Conservation (phyloP, 306 rosid genomes). For the Astragalus membranaceus region DNA sequence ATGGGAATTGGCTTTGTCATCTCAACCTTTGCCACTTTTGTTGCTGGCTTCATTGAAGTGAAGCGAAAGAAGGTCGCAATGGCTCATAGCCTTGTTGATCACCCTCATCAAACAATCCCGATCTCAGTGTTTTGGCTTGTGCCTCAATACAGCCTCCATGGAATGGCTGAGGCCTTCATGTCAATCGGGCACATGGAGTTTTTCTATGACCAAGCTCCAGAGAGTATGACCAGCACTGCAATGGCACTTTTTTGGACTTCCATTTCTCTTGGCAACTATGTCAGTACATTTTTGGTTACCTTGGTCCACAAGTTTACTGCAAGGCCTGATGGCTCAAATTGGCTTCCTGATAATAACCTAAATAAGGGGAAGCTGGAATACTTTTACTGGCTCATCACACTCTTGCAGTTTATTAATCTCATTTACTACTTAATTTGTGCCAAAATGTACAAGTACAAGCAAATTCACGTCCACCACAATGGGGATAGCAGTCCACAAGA, state of each 20-base stretch:
- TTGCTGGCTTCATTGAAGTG: slow-evolving; percentile 68
- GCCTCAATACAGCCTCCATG: slow-evolving; percentile 86
- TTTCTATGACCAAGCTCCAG: slow-evolving; percentile 91
- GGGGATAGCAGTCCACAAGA: slow-evolving; percentile 21
- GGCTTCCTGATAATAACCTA: slow-evolving; percentile 74
- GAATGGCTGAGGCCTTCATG: slow-evolving; percentile 95
- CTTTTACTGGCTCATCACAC: slow-evolving; percentile 78
- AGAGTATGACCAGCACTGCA: slow-evolving; percentile 92
- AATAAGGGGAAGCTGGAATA: slow-evolving; percentile 72
- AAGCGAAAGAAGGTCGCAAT: slow-evolving; percentile 59
- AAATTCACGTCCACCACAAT: slow-evolving; percentile 46
- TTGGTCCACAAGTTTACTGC: slow-evolving; percentile 61
- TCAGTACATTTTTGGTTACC: slow-evolving; percentile 63
- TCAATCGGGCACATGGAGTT: slow-evolving; percentile 88
- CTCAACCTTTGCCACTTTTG: slow-evolving; percentile 60
- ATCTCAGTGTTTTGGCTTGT: slow-evolving; percentile 81
- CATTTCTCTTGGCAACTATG: slow-evolving; percentile 57
- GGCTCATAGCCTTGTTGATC: slow-evolving; percentile 39
- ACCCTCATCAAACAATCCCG: slow-evolving; percentile 43
- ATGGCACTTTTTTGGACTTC: slow-evolving; percentile 78
- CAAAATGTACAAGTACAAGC: slow-evolving; percentile 59
- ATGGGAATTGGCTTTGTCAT: slow-evolving; percentile 87
- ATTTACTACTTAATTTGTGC: slow-evolving; percentile 61
- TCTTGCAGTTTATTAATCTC: slow-evolving; percentile 51
- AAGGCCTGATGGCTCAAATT: slow-evolving; percentile 62